Conservation (phyloP, 1,284 basidiomycete species). For the Athelia sp. region DNA sequence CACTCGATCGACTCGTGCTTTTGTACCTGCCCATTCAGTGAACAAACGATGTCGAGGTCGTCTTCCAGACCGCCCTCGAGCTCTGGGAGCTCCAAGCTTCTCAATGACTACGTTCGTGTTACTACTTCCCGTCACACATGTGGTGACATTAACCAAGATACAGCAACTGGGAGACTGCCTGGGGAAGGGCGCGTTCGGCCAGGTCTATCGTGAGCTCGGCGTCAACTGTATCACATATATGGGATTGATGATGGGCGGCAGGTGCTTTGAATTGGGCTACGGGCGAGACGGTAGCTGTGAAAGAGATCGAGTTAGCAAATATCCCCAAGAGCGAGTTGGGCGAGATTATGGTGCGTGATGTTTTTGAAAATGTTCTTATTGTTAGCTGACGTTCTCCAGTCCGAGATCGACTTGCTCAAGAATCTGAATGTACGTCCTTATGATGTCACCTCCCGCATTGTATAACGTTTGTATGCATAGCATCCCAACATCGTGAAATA, state of each 20-base stretch:
- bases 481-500: constrained; percentile 98
- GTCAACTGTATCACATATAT: neutral
- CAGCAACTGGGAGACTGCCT: constrained; percentile 94
- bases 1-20: neutral
- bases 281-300: constrained; percentile 94
- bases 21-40: neutral
- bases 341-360: constrained; percentile 85
- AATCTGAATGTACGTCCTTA: constrained; percentile 77
- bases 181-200: constrained; percentile 92
- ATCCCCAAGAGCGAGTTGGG: constrained; percentile 90
- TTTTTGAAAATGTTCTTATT: constrained; percentile 13
- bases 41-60: neutral
- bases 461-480: constrained; percentile 26
- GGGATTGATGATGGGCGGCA: constrained; percentile 22
- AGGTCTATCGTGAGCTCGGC: constrained; percentile 78
- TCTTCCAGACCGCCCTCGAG: neutral
- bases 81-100: constrained; percentile 1
- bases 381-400: constrained; percentile 43
- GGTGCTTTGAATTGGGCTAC: constrained; percentile 95
- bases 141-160: neutral
- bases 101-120: constrained; percentile 6
- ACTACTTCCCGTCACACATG: neutral
- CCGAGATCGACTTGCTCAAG: constrained; percentile 96
- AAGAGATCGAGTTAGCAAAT: constrained; percentile 90
- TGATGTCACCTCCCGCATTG: neutral